phyloP scores from a whole-genome alignment of 345 rosid genomes.

The Melaleuca alternifolia region DNA sequence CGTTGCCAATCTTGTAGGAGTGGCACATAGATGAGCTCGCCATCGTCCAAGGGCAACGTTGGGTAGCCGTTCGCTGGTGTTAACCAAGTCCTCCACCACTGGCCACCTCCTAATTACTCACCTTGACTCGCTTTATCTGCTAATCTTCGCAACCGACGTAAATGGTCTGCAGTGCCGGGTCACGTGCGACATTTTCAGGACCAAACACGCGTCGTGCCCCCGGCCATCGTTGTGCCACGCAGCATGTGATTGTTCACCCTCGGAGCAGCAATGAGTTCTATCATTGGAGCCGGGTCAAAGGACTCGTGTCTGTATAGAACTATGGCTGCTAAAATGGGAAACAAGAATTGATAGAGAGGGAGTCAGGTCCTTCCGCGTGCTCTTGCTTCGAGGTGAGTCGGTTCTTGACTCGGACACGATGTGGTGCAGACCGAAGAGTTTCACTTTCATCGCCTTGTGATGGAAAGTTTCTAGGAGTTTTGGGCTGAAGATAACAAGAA shows the following conservation, averaged over 20 bases:
- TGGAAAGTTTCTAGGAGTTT: no score
- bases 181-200: not conserved
- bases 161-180: not conserved
- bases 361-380: not conserved
- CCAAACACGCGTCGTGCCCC: not conserved
- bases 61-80: not conserved
- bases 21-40: no score
- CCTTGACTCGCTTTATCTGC: not conserved
- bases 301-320: not conserved
- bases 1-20: no score
- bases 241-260: not conserved
- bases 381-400: not conserved
- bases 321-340: not conserved
- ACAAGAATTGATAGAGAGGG: not conserved
- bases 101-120: not conserved
- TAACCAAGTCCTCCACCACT: not conserved
- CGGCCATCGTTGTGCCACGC: fast-evolving
- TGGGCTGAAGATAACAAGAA: no score
- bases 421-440: not conserved
- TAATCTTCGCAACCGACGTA: not conserved
- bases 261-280: not conserved
- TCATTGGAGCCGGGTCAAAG: not conserved
- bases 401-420: not conserved
- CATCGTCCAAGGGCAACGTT: not conserved
- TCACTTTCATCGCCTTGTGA: no score